phyloP scores from a whole-genome alignment of 495 filamentous ascomycete species.

The Aspergillus steynii region DNA sequence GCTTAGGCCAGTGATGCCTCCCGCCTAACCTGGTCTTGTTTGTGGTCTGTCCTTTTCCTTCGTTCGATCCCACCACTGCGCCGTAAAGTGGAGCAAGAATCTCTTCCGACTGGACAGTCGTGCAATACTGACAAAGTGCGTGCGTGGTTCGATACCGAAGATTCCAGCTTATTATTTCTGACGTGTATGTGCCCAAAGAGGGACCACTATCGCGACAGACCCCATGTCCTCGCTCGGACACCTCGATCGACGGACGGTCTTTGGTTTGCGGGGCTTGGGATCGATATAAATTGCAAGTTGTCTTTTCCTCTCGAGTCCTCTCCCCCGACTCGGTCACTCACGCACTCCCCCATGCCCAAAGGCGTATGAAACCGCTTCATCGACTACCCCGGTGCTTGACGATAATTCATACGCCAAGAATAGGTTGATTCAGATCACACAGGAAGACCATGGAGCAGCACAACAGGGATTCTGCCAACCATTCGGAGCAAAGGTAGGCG shows the following conservation, averaged over 20 bases:
- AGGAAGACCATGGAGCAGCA: slow-evolving; percentile 1
- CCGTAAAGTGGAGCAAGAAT: not conserved
- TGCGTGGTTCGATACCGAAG: not conserved
- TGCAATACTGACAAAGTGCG: not conserved
- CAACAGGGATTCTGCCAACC: not conserved
- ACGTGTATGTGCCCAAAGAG: not conserved
- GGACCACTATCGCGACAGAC: not conserved
- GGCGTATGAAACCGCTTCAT: not conserved
- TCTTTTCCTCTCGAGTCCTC: not conserved
- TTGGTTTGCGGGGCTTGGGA: not conserved
- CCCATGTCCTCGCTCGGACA: not conserved
- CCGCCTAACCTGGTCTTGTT: not conserved
- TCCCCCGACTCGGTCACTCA: not conserved
- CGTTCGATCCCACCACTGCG: not conserved
- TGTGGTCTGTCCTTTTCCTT: not conserved
- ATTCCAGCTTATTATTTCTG: not conserved
- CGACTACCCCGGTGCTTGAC: not conserved
- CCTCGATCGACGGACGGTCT: not conserved
- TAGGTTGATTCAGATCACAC: not conserved
- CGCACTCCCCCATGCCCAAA: not conserved
- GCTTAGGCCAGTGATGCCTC: not conserved
- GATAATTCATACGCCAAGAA: too few relatives aligned
- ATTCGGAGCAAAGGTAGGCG: slow-evolving; percentile 7
- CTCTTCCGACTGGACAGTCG: not conserved
- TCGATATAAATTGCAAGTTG: not conserved